These are phyloP conservation scores for Flaveria sonorensis DNA, from an alignment of 129 eudicot genomes.

Conservation along the genomic window DNA sequence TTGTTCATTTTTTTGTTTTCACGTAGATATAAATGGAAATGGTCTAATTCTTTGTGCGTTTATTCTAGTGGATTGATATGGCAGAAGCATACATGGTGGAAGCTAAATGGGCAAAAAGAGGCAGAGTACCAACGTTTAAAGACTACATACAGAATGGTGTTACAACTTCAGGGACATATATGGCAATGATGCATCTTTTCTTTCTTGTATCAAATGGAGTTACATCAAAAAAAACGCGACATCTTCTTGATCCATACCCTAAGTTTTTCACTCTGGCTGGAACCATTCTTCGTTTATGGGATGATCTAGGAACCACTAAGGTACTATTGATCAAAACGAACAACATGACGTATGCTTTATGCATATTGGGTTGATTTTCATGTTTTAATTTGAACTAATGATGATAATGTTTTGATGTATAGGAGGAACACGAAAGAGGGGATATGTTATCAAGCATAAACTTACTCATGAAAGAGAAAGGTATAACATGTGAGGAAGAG, in stretches of 20 bases:
- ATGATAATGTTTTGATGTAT: background rate
- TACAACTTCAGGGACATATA: slow-evolving; percentile 53
- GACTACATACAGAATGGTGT: slow-evolving; percentile 63
- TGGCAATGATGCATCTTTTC: slow-evolving; percentile 62
- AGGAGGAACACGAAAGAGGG: slow-evolving; percentile 70
- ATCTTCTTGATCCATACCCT: slow-evolving; percentile 48
- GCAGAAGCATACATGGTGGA: slow-evolving; percentile 55
- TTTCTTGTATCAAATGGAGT: slow-evolving; percentile 50
- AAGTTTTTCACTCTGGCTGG: slow-evolving; percentile 49
- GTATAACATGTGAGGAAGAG: slow-evolving; percentile 44
- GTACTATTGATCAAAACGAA: slow-evolving; percentile 16
- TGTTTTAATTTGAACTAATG: background rate
- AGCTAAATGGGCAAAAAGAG: slow-evolving; percentile 48
- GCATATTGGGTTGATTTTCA: background rate
- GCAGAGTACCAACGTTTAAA: slow-evolving; percentile 42
- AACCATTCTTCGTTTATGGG: slow-evolving; percentile 61
- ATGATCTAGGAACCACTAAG: slow-evolving; percentile 64
- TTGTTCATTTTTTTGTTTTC: background rate
- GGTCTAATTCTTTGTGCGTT: background rate
- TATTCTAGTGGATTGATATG: slow-evolving; percentile 61
- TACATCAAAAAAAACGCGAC: slow-evolving; percentile 22
- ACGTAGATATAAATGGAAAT: background rate
- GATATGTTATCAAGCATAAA: slow-evolving; percentile 57
- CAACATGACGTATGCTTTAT: background rate
- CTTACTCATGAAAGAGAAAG: slow-evolving; percentile 44